Percentiles rank a stretch among this genome's conserved stretches.
Conservation (phyloP, 2,329 filamentous ascomycete genomes). For the Pseudovirgaria hyperparasitica region DNA sequence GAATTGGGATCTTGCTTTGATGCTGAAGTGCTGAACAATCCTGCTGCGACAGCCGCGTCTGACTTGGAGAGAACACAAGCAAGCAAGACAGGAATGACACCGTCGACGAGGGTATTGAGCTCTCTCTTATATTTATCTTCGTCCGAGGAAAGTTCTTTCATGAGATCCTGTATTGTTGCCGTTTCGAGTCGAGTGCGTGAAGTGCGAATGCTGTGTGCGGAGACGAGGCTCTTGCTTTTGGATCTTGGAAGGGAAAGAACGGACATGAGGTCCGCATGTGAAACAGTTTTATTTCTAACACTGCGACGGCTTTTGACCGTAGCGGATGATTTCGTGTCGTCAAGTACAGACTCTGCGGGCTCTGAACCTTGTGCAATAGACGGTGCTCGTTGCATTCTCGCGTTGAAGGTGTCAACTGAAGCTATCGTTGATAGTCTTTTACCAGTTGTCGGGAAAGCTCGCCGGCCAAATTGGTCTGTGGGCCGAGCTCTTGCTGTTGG, state of each 20-base stretch:
- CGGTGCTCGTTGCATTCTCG: constrained; percentile 16
- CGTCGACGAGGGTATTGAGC: constrained; percentile 83
- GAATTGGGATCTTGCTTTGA: constrained; percentile 47
- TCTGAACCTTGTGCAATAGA: too few relatives aligned
- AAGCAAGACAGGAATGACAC: constrained; percentile 84
- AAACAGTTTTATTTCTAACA: constrained; percentile 60
- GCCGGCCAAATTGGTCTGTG: constrained; percentile 26
- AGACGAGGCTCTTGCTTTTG: constrained; percentile 57
- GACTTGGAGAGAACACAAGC: constrained; percentile 69
- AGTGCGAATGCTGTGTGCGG: constrained; percentile 65
- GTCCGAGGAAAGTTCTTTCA: constrained; percentile 69
- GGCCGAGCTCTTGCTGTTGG: constrained; percentile 18
- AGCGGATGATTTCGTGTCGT: constrained; percentile 7
- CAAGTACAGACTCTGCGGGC: constrained; percentile 13
- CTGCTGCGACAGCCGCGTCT: constrained; percentile 48
- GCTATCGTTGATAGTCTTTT: constrained; percentile 45
- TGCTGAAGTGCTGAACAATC: constrained; percentile 51
- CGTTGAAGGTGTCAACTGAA: constrained; percentile 41
- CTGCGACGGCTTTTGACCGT: constrained; percentile 32
- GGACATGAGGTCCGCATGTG: constrained; percentile 87
- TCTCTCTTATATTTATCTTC: constrained; percentile 83
- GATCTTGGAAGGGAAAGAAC: constrained; percentile 63
- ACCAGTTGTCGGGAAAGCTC: constrained; percentile 40
- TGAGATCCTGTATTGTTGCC: constrained; percentile 60
- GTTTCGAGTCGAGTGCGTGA: constrained; percentile 53